Evolutionary conservation across 2,329 filamentous ascomycete species (phyloP).

Genomic region (Fusarium praegraminearum): DNA sequence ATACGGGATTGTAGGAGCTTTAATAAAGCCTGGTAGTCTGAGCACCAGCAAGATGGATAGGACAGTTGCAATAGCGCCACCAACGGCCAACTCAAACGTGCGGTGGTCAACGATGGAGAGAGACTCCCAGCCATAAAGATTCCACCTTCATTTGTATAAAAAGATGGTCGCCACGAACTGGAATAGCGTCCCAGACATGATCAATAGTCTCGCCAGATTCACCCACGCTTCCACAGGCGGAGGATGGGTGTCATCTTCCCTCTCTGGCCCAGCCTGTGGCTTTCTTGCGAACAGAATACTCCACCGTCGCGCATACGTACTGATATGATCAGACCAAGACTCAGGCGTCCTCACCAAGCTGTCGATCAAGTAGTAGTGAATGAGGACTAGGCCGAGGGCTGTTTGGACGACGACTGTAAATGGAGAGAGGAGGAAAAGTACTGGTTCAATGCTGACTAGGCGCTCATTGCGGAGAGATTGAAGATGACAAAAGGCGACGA

Average conservation of each 20-base stretch:
- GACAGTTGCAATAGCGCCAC: conserved; percentile 1
- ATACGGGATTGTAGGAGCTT: neutral
- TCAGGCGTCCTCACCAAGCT: neutral
- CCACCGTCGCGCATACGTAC: conserved; percentile 3
- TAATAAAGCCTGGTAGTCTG: conserved; percentile 10
- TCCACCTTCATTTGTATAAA: conserved; percentile 3
- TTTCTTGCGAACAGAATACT: conserved; percentile 12
- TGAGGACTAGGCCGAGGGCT: neutral
- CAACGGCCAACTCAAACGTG: conserved; percentile 22
- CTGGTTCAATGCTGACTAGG: conserved; percentile 22
- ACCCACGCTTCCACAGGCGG: neutral
- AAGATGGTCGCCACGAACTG: conserved; percentile 22
- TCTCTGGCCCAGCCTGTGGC: neutral
- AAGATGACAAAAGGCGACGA: conserved; percentile 22
- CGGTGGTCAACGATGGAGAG: conserved; percentile 20
- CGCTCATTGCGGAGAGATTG: conserved; percentile 20
- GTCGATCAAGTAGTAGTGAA: neutral
- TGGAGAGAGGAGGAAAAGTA: conserved; percentile 14
- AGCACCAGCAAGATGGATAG: conserved; percentile 20
- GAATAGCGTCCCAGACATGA: conserved; percentile 2
- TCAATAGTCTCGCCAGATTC: neutral
- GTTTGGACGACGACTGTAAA: conserved; percentile 9
- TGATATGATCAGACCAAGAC: neutral
- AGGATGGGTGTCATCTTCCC: rapidly evolving
- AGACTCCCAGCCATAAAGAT: neutral